Evolutionary conservation across 164 flowering plant species (phyloP).

Genomic region (Santalum album): DNA sequence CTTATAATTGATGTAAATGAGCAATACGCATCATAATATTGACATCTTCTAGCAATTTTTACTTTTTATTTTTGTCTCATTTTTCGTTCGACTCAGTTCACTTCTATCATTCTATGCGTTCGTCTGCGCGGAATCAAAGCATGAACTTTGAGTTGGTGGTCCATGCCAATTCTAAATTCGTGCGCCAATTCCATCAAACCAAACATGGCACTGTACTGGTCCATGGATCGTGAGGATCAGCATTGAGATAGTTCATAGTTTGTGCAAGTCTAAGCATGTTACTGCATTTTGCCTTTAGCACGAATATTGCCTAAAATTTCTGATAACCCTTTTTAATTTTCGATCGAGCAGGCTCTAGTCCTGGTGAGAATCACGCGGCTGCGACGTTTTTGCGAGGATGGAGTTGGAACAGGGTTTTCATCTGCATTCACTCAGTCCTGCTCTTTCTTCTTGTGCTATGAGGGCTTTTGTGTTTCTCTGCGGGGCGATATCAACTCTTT

Average conservation of each 20-base stretch:
- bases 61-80: too few species aligned
- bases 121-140: too few species aligned
- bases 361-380: constrained; percentile 17
- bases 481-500: too few species aligned
- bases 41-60: background rate
- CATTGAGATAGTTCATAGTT: too few species aligned
- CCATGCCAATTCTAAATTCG: too few species aligned
- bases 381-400: constrained; percentile 11
- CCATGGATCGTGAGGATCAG: background rate
- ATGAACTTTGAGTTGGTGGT: too few species aligned
- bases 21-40: background rate
- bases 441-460: constrained; percentile 12
- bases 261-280: background rate
- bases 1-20: too few species aligned
- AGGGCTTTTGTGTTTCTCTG: background rate
- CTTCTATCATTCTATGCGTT: too few species aligned
- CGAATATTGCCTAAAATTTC: background rate
- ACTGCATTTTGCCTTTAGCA: background rate
- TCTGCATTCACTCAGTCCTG: constrained; percentile 14
- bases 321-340: background rate
- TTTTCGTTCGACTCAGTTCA: too few species aligned
- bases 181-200: background rate
- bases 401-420: constrained; percentile 19
- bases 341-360: constrained; percentile 6
- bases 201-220: background rate